phyloP scores from a whole-genome alignment of 2,329 filamentous ascomycete genomes.

The Pseudogymnoascus sp. region DNA sequence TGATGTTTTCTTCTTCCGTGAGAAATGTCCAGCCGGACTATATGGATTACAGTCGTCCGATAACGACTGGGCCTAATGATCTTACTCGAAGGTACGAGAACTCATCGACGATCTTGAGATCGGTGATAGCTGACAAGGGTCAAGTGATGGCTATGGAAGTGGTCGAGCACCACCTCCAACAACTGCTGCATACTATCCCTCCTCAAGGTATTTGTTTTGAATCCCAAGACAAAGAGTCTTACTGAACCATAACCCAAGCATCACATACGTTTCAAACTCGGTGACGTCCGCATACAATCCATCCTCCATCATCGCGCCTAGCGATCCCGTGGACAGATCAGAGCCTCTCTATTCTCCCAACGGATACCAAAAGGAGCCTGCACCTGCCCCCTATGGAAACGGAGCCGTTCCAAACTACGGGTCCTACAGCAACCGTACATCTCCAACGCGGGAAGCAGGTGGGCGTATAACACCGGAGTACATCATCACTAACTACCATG shows the following conservation, averaged over 20 bases:
- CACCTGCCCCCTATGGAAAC: constrained; percentile 26
- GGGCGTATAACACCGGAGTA: constrained; percentile 30
- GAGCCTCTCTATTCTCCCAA: constrained; percentile 25
- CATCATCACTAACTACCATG: constrained; percentile 35
- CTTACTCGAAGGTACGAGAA: constrained; percentile 27
- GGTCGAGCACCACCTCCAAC: constrained; percentile 12
- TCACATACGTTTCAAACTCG: constrained; percentile 22
- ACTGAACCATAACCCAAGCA: constrained; percentile 26
- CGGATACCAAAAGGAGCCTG: constrained; percentile 25
- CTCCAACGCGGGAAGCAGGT: constrained; percentile 26
- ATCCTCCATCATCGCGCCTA: constrained; percentile 19
- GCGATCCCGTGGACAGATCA: constrained; percentile 20
- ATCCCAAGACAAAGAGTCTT: constrained; percentile 16
- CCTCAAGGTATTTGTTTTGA: constrained; percentile 25
- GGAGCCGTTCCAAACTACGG: constrained; percentile 24
- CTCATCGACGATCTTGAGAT: constrained; percentile 10
- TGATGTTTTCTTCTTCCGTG: constrained; percentile 8
- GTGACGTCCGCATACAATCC: constrained; percentile 23
- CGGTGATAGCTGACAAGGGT: constrained; percentile 21
- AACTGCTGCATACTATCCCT: constrained; percentile 25
- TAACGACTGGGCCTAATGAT: constrained; percentile 21
- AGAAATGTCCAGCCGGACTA: constrained; percentile 29
- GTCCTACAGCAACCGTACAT: constrained; percentile 23
- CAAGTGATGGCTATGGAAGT: constrained; percentile 24
- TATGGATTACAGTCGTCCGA: constrained; percentile 20